phyloP scores from a whole-genome alignment of 164 flowering plant species.

The Piper longum region DNA sequence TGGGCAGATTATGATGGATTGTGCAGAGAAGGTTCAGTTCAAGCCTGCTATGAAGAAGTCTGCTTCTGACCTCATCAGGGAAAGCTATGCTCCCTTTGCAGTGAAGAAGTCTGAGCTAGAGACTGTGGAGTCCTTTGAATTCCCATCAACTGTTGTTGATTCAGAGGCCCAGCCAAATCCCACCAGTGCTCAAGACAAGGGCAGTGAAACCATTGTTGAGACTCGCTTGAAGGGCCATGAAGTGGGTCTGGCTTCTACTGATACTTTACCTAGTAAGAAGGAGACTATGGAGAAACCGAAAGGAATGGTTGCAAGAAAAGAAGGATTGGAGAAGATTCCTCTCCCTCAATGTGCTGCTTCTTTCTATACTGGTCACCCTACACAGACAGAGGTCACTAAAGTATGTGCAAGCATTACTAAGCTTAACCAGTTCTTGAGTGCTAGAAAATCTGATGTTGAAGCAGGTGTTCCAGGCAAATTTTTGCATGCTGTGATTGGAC shows the following conservation, averaged over 20 bases:
- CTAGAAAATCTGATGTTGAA: slow-evolving; percentile 29
- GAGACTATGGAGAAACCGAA: slow-evolving; percentile 16
- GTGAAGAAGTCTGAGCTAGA: slow-evolving; percentile 11
- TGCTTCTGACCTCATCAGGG: slow-evolving; percentile 12
- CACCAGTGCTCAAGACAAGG: slow-evolving; percentile 5
- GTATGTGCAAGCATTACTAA: slow-evolving; percentile 26
- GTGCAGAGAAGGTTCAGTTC: slow-evolving; percentile 10
- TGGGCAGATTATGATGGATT: slow-evolving; percentile 3
- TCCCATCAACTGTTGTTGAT: slow-evolving; percentile 1
- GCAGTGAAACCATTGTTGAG: slow-evolving; percentile 3
- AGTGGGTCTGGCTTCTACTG: slow-evolving; percentile 7
- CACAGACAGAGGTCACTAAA: slow-evolving; percentile 34
- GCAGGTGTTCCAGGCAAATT: slow-evolving; percentile 56
- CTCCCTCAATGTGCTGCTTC: slow-evolving; percentile 54
- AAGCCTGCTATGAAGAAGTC: slow-evolving; percentile 8
- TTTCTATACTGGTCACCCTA: slow-evolving; percentile 31
- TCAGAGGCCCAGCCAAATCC: slow-evolving; percentile 8
- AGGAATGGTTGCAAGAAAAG: slow-evolving; percentile 12
- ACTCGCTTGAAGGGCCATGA: slow-evolving; percentile 6
- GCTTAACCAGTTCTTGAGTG: slow-evolving; percentile 34
- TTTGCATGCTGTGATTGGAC: slow-evolving; percentile 54
- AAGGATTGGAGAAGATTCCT: slow-evolving; percentile 17
- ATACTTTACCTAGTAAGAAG: not conserved
- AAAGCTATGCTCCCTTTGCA: slow-evolving; percentile 15
- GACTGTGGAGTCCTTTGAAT: slow-evolving; percentile 10